A percentile compares a stretch with the other conserved stretches of the same genome.
Evolutionary conservation across 257 asterid species (phyloP).

Genomic region (Ligustrum vulgare): DNA sequence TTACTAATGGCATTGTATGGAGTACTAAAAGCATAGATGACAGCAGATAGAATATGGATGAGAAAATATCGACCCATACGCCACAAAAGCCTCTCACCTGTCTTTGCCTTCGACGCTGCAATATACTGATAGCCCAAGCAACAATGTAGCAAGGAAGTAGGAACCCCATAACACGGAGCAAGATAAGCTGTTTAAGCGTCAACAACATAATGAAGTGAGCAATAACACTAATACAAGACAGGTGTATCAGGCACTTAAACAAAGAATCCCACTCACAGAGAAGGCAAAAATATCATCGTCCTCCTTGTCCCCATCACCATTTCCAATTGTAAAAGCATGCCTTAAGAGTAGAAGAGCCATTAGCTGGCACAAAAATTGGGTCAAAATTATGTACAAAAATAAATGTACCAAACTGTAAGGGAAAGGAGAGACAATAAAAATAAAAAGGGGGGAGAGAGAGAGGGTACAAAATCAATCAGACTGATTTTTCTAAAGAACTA

Average conservation of each 20-base stretch:
- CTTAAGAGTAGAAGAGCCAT: constrained; percentile 52
- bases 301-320: constrained; percentile 39
- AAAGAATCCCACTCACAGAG: constrained; percentile 31
- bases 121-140: constrained; percentile 53
- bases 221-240: not conserved
- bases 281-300: constrained; percentile 42
- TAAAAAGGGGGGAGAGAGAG: not conserved
- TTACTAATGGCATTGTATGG: not conserved
- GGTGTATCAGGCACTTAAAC: not conserved
- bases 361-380: constrained; percentile 30
- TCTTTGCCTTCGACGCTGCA: constrained; percentile 55
- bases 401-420: not conserved
- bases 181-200: not conserved
- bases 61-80: not conserved
- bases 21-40: not conserved
- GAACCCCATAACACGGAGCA: constrained; percentile 44
- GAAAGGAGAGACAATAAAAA: not conserved
- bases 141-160: constrained; percentile 50
- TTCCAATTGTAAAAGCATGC: constrained; percentile 45
- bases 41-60: not conserved
- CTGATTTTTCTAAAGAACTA: not conserved
- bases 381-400: not conserved
- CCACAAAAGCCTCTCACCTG: constrained; percentile 31
- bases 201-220: not conserved
- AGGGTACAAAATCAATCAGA: not conserved